phyloP scores from a whole-genome alignment of 176 grass and related monocot species.

The Aegilops speltoides region DNA sequence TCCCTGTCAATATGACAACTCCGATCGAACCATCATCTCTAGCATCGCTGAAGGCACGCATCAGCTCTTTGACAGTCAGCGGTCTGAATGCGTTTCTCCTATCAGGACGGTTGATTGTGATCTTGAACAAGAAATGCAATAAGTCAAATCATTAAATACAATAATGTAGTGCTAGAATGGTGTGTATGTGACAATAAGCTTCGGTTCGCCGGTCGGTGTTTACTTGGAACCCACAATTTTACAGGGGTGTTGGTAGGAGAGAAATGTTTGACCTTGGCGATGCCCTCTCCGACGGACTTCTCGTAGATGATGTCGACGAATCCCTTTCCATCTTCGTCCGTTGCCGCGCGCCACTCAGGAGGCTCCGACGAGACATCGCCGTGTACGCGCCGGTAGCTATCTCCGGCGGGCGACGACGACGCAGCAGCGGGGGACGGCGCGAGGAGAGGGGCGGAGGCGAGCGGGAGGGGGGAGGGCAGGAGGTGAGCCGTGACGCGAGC shows the following conservation, averaged over 20 bases:
- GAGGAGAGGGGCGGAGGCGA: conserved; percentile 12
- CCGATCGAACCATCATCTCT: conserved; percentile 78
- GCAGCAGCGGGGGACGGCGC: background rate
- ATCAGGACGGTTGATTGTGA: conserved; percentile 90
- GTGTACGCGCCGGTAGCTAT: conserved; percentile 74
- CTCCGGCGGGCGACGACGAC: conserved; percentile 39
- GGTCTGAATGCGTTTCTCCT: conserved; percentile 96
- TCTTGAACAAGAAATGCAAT: conserved; percentile 39
- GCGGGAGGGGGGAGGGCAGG: conserved; percentile 29
- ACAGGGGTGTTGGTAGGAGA: background rate
- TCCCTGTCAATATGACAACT: conserved; percentile 80
- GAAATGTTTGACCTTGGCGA: conserved; percentile 67
- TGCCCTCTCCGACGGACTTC: conserved; percentile 78
- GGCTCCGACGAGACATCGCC: conserved; percentile 58
- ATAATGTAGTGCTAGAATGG: background rate
- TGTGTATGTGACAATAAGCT: too few relatives aligned
- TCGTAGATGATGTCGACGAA: conserved; percentile 88
- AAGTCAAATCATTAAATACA: conserved; percentile 3
- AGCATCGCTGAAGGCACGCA: conserved; percentile 85
- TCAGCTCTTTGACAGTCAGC: conserved; percentile 87
- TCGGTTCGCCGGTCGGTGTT: background rate
- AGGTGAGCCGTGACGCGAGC: conserved; percentile 61
- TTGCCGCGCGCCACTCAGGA: conserved; percentile 53
- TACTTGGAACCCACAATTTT: background rate
- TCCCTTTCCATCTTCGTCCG: conserved; percentile 66